phyloP scores from a whole-genome alignment of 108 stramenopile species.

The Skeletonema marinoi region DNA sequence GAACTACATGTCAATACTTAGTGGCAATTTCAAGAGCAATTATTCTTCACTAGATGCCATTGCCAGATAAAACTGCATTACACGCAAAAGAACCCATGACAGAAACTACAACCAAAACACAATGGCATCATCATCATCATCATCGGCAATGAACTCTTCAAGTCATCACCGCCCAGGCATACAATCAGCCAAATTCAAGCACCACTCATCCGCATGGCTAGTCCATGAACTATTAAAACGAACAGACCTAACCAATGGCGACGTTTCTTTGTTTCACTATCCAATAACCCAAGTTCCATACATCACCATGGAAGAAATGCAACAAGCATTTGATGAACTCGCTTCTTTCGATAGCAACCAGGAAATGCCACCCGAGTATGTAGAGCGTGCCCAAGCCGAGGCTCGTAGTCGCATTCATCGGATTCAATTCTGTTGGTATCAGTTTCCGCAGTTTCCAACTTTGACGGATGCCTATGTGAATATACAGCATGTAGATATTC shows the following conservation, averaged over 20 bases:
- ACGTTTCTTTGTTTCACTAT: conserved; percentile 37
- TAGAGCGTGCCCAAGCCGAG: conserved; percentile 5
- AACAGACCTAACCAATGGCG: conserved; percentile 28
- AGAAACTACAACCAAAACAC: background rate
- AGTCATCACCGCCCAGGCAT: background rate
- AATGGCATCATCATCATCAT: background rate
- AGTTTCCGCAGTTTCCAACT: conserved; percentile 27
- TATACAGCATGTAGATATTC: conserved; percentile 43
- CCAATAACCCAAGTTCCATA: background rate
- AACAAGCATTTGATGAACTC: background rate
- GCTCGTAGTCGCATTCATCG: conserved; percentile 21
- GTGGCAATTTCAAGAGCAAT: too few species aligned
- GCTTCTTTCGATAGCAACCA: background rate
- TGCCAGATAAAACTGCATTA: too few species aligned
- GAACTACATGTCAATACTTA: too few species aligned
- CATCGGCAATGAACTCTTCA: background rate
- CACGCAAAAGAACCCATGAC: too few species aligned
- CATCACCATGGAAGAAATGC: background rate
- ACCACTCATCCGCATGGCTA: conserved; percentile 6
- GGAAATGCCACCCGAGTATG: conserved; percentile 1
- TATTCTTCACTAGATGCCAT: too few species aligned
- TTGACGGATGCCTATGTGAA: conserved; percentile 21
- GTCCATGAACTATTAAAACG: conserved; percentile 4
- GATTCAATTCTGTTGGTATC: conserved; percentile 42
- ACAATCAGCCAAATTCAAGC: background rate